Evolutionary conservation across 1,284 basidiomycete species (phyloP), one percentile per base, ranked within the genome.

Genomic region (Moesziomyces globuligerus): DNA sequence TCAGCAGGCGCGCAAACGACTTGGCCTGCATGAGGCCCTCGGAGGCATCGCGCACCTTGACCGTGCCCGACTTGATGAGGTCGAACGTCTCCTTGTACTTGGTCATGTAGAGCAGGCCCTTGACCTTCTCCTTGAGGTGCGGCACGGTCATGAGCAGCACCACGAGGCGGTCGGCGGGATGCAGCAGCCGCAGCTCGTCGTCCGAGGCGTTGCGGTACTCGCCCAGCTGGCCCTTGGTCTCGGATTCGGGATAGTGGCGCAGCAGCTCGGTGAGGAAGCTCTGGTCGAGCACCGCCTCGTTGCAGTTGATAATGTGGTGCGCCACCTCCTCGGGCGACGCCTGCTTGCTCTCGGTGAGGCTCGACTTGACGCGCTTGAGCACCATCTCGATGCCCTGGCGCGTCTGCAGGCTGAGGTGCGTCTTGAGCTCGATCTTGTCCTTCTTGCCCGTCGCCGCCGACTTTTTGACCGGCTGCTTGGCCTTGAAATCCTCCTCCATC

Each of bases 401-500:
- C 20, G 73, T 79, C 48, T 69, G 77, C 26, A 79, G 54, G 52
- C 66, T 73, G 18, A 82, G 55, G 46, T 77, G 80, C 46, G 80
- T 83, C 62, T 78, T 81, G 47, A 84, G 69, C 55, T 81, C 81
- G 46, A 82, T 58, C 68, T 82, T 83, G 55, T 83, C 80, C 67
- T 81, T 80, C 74, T 81, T 81, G 48, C 84, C 82, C 7, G 83
- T 82, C 0, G 49, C 36, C 0, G 70, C 57, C 29, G 44, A 52
- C 55, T 72, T 75, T 81, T 76, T 84, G 76, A 74, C 93, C 45
- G 93, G 86, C 83, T 96, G 93, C 84, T 95, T 94, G 18, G 94
- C 94, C 82, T 95, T 94, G 86, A 98, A 98, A 81, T 95, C 94
- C 79, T 96, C 91, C 83, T 98, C 94, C 90, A 98, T 98, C 84